Evolutionary conservation across 371 early-diverging fungal species (phyloP), one percentile per base, ranked within the genome.

Genomic region (Lichtheimia ornata): DNA sequence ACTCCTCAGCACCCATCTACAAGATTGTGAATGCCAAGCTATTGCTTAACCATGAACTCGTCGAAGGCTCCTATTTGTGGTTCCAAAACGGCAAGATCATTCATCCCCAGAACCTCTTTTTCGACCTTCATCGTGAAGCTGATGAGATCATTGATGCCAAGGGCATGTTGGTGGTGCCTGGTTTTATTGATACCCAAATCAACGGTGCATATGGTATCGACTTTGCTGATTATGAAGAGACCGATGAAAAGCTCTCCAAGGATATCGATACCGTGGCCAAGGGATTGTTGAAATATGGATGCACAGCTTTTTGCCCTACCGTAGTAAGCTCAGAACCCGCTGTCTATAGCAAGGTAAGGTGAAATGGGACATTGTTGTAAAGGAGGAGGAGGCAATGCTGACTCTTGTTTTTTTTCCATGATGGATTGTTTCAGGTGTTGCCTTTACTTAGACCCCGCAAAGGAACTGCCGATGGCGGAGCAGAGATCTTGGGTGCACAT

Each of bases 171-270:
- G 84, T 93, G 20, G 88, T 83, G 2, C 92, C 94, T 20, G 94
- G 94, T 6, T 93, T 85, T 56, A 86, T 94, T 43, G 94, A 94
- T 63, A 72, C 91, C 13, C 93, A 94, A 71, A 87, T 94, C 60
- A 94, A 94, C 61, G 94, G 94, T 52, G 91, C 89, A 5, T 91
- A 90, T 67, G 93, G 94, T 18, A 87, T 90, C 53, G 94, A 94
- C 71, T 94, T 94, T 73, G 87, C 93, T 30, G 81, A 77, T 41
- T 55, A 71, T 51, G 74, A 71, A 49, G 67, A 66, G 20, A 56
- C 74, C 5, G 86, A 84, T 24, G 75, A 73, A 20, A 68, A 81
- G 22, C 61, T 84, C 28, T 64, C 75, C 45, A 70, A 77, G 18
- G 84, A 83, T 24, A 76, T 91, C 2, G 69, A 82, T 55, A 88